Evolutionary conservation across 306 rosid species (phyloP), one percentile per base, ranked within the genome.

Genomic region (Urtica urens): DNA sequence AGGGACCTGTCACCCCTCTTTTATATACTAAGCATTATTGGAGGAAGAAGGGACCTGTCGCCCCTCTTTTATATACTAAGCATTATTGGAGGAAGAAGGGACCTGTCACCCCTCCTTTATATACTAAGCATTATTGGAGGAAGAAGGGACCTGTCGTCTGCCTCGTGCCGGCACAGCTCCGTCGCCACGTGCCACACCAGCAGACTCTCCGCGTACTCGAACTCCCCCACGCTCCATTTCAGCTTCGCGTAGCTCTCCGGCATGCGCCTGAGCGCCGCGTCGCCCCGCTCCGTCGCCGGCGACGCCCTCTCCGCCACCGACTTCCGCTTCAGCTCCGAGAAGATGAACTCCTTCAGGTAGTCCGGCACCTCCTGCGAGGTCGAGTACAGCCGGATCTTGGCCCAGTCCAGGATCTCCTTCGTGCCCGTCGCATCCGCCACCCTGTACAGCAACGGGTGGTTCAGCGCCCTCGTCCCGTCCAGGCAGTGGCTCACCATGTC

Each of bases 131-230:
- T n/a, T n/a, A n/a, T n/a, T n/a, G n/a, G n/a, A n/a, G n/a, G n/a
- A n/a, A n/a, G n/a, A n/a, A n/a, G n/a, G n/a, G n/a, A 2, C 28
- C n/a, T 0, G 38, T 0, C 3, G 20, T 25, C 3, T 22, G 25
- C 4, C 1, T 20, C 15, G 1, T 1, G 7, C 21, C 10, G 33
- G 39, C 20, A 47, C 9, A 67, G 45, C 34, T 67, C 58, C 0
- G 72, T 67, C 10, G 67, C 72, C 10, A 67, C 18, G 60, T 67
- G 72, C 72, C 67, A 67, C 4, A 59, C 17, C n/a, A 67, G 62
- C 45, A 59, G 57, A 24, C 67, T 59, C 41, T 67, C 72, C 0
- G 53, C 57, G 2, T 38, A 67, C 50, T 47, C 52, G 34, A 46
- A 53, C 19, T 67, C 58, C 20, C 10, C 26, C 3, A 66, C 20